These are phyloP conservation scores for Cordyceps pruinosa DNA, from an alignment of 2,329 filamentous ascomycete species.

Conservation along the genomic window DNA sequence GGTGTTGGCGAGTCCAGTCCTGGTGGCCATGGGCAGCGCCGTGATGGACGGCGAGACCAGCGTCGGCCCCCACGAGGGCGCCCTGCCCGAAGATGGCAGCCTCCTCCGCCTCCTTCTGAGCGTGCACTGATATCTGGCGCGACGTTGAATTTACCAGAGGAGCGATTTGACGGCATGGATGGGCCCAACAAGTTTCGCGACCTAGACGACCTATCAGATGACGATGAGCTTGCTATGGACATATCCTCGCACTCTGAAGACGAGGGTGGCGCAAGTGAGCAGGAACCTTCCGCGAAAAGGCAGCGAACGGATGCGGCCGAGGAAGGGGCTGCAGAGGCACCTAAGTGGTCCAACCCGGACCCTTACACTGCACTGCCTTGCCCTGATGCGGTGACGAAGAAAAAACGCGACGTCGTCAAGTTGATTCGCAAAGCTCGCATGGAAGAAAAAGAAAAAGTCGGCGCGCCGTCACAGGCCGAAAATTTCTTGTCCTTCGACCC, in stretches of 20 bases:
- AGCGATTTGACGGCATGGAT: constrained; percentile 39
- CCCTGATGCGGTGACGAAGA: constrained; percentile 62
- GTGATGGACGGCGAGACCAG: constrained; percentile 18
- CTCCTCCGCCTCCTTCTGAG: constrained; percentile 38
- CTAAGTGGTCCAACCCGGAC: constrained; percentile 94
- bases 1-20: constrained; percentile 35
- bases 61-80: constrained; percentile 22
- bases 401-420: constrained; percentile 82
- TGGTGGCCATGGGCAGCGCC: constrained; percentile 13
- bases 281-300: constrained; percentile 35
- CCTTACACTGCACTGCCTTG: constrained; percentile 85
- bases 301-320: constrained; percentile 21
- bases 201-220: constrained; percentile 54
- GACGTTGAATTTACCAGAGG: constrained; percentile 34
- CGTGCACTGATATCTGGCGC: constrained; percentile 42
- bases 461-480: constrained; percentile 52
- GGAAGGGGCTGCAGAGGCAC: constrained; percentile 40
- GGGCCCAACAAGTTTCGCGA: constrained; percentile 46
- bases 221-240: constrained; percentile 58
- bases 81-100: constrained; percentile 26
- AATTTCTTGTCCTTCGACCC: constrained; percentile 89
- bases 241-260: constrained; percentile 37
- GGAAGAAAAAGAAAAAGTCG: constrained; percentile 42
- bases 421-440: constrained; percentile 85
- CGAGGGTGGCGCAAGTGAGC: constrained; percentile 26